Percentiles rank a stretch among this genome's conserved stretches.
Conservation (phyloP, 2,329 filamentous ascomycete species). For the Lecanicillium sp. region DNA sequence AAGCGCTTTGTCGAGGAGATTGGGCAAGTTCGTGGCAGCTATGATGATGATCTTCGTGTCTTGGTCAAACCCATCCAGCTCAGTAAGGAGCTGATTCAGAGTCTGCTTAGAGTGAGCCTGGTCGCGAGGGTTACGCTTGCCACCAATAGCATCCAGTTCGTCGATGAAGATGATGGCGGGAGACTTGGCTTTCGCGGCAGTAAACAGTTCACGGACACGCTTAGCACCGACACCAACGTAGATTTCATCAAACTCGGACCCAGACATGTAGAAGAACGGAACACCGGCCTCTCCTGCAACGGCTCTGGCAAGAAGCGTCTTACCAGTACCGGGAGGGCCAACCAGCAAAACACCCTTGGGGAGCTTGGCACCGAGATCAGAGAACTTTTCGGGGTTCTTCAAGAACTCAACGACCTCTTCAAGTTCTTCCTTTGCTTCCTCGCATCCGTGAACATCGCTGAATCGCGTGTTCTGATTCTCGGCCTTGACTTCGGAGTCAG, state of each 20-base stretch:
- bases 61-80: conserved; percentile 94
- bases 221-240: conserved; percentile 97
- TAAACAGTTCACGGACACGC: conserved; percentile 89
- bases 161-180: conserved; percentile 95
- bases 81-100: conserved; percentile 91
- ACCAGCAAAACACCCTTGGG: conserved; percentile 95
- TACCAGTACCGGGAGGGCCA: conserved; percentile 93
- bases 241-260: conserved; percentile 96
- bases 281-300: conserved; percentile 96
- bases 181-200: conserved; percentile 74
- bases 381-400: conserved; percentile 88
- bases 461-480: conserved; percentile 91
- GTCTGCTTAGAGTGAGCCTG: conserved; percentile 96
- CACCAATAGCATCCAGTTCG: conserved; percentile 88
- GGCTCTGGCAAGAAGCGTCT: conserved; percentile 89
- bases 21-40: conserved; percentile 91
- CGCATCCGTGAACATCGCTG: conserved; percentile 90
- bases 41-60: conserved; percentile 93
- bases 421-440: conserved; percentile 96
- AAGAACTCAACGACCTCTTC: conserved; percentile 96
- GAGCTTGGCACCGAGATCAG: conserved; percentile 87
- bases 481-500: conserved; percentile 80
- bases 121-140: conserved; percentile 86
- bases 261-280: conserved; percentile 99
- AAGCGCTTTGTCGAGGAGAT: conserved; percentile 88